Percentiles rank a stretch among this genome's conserved stretches.
Evolutionary conservation across 495 filamentous ascomycete species (phyloP).

Genomic region (Xylaria palmicola): DNA sequence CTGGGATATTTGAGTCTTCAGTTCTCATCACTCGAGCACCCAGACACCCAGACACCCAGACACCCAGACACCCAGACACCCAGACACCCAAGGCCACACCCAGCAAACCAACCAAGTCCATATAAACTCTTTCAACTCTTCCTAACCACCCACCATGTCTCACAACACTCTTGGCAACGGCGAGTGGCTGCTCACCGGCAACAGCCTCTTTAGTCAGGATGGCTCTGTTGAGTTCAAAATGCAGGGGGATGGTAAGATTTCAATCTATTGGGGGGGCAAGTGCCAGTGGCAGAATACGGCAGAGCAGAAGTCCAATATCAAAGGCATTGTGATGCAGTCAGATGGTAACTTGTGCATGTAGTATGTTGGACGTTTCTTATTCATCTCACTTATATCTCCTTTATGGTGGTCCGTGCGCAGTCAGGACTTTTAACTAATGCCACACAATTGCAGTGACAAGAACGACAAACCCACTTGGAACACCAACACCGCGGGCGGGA

Average conservation of each 20-base stretch:
- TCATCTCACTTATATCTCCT: not conserved
- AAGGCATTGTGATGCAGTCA: constrained; percentile 26
- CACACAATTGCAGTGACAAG: constrained; percentile 18
- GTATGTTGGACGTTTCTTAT: constrained; percentile 15
- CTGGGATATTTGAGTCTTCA: not conserved
- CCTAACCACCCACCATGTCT: constrained; percentile 7
- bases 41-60: no score
- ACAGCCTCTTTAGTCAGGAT: constrained; percentile 28
- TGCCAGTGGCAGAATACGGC: constrained; percentile 28
- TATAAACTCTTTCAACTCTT: not conserved
- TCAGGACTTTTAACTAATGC: no score
- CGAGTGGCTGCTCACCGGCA: constrained; percentile 25
- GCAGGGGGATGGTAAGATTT: constrained; percentile 31
- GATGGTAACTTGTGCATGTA: constrained; percentile 32
- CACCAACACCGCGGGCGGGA: constrained; percentile 18
- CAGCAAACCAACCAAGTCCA: not conserved
- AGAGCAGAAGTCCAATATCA: constrained; percentile 22
- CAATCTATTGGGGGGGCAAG: constrained; percentile 23
- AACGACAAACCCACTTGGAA: constrained; percentile 21
- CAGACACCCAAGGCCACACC: not conserved
- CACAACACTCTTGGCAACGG: constrained; percentile 32
- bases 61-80: not conserved
- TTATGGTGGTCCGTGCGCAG: no score
- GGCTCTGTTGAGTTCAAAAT: constrained; percentile 25
- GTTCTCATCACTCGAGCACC: not conserved